Conservation (phyloP, 73 alveolate species). For the Blepharisma japonicum region DNA sequence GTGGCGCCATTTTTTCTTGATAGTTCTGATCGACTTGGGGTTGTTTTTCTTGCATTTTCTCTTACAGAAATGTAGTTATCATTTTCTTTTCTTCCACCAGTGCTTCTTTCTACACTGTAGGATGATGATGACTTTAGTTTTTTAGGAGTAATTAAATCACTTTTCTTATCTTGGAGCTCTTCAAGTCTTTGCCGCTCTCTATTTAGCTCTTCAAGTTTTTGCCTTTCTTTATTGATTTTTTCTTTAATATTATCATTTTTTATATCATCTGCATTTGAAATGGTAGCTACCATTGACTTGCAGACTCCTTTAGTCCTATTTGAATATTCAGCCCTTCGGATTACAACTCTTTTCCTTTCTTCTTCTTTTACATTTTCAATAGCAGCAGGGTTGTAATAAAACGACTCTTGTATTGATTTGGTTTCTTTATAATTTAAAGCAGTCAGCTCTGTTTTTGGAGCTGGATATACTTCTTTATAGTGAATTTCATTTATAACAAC, state of each 20-base stretch:
- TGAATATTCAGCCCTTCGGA: constrained; percentile 26
- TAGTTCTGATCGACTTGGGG: too few relatives aligned
- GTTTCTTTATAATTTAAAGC: background rate
- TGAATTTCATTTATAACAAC: background rate
- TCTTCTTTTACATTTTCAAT: constrained; percentile 10
- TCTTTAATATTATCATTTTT: background rate
- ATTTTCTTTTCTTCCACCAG: background rate
- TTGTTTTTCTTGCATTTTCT: too few relatives aligned
- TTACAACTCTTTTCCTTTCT: constrained; percentile 22
- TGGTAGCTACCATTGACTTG: background rate
- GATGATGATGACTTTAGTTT: background rate
- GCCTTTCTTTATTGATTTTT: background rate
- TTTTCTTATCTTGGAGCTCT: background rate
- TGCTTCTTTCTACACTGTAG: background rate
- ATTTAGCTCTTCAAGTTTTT: background rate
- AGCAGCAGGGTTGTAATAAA: background rate
- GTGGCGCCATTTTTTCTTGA: background rate
- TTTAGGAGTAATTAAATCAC: background rate
- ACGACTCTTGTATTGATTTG: background rate
- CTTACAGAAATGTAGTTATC: background rate
- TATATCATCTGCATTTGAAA: background rate
- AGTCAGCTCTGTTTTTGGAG: constrained; percentile 4
- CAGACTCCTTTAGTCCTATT: constrained; percentile 19
- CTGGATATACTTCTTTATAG: constrained; percentile 18
- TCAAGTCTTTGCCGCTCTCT: background rate